phyloP scores from a whole-genome alignment of 106 monocot species.

The Dendrobium catenatum region DNA sequence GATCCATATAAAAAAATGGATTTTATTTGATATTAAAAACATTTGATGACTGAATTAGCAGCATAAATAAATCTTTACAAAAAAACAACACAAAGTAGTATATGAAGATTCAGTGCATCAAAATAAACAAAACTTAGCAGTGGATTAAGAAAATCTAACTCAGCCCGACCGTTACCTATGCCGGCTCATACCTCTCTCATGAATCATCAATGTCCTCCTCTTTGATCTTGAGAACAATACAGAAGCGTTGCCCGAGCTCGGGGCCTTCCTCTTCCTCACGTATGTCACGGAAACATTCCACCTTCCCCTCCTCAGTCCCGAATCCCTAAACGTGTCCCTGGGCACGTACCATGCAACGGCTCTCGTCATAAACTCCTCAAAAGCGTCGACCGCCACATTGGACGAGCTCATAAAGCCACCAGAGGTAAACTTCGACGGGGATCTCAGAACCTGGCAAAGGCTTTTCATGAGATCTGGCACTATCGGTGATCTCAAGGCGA shows the following conservation, averaged over 20 bases:
- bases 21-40: not conserved
- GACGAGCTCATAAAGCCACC: conserved; percentile 37
- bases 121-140: not conserved
- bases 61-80: not conserved
- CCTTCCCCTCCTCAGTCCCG: conserved; percentile 16
- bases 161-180: not conserved
- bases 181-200: conserved; percentile 16
- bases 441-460: conserved; percentile 54
- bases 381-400: conserved; percentile 12
- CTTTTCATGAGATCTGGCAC: conserved; percentile 31
- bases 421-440: conserved; percentile 33
- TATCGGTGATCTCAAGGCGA: conserved; percentile 19
- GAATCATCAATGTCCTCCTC: conserved; percentile 22
- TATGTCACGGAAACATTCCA: conserved; percentile 11
- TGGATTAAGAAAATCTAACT: not conserved
- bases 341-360: conserved; percentile 9
- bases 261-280: conserved; percentile 46
- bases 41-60: not conserved
- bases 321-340: conserved; percentile 12
- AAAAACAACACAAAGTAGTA: not conserved
- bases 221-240: conserved; percentile 13
- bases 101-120: not conserved
- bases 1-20: not conserved
- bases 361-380: conserved; percentile 22
- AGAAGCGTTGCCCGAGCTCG: not conserved